Evolutionary conservation across 1,284 basidiomycete species (phyloP).

Genomic region (Leccinum fallax): DNA sequence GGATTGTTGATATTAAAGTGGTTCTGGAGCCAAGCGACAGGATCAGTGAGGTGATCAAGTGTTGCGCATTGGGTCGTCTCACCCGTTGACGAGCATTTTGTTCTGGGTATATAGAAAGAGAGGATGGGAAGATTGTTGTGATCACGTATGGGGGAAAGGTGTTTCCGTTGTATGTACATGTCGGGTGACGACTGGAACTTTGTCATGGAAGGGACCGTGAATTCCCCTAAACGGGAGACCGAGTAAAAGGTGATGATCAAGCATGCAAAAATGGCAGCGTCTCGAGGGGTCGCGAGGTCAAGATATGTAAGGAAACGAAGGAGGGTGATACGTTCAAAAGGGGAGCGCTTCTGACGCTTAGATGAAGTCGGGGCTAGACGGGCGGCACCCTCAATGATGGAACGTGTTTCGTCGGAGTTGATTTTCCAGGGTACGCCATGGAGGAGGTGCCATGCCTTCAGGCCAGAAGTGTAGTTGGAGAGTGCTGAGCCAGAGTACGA

Average conservation of each 20-base stretch:
- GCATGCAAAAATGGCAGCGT: constrained; percentile 39
- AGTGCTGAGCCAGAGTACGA: constrained; percentile 21
- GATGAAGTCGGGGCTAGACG: not conserved
- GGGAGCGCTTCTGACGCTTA: not conserved
- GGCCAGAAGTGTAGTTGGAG: constrained; percentile 31
- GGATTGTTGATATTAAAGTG: not conserved
- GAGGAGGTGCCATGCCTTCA: not conserved
- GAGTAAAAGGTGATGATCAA: constrained; percentile 39
- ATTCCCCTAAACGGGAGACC: constrained; percentile 27
- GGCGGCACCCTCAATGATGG: not conserved
- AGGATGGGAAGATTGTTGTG: not conserved
- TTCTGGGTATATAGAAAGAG: not conserved
- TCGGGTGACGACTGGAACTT: not conserved
- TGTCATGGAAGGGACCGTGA: not conserved
- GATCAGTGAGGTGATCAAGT: not conserved
- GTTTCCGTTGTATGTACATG: not conserved
- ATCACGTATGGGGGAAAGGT: not conserved
- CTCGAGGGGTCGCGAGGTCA: constrained; percentile 20
- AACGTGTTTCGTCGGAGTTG: not conserved
- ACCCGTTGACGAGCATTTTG: not conserved
- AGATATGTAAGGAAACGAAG: constrained; percentile 8
- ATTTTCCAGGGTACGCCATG: not conserved
- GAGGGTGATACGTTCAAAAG: not conserved
- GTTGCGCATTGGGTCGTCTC: not conserved
- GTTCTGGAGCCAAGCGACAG: not conserved